phyloP scores from a whole-genome alignment of 768 basidiomycete genomes.

The Hirschioporus abietinus region DNA sequence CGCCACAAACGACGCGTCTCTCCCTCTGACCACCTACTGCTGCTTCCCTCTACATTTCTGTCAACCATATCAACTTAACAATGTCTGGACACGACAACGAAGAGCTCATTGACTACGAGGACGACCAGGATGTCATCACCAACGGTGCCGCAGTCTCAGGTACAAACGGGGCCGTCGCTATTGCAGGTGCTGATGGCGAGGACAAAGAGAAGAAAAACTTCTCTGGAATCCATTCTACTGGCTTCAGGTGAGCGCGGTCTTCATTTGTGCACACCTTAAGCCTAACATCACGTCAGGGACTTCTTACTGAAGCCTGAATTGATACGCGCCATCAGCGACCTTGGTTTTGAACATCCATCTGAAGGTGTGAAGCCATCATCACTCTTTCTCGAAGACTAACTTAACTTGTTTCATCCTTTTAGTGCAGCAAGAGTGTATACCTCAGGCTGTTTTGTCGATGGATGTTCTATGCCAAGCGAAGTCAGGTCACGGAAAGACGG shows the following conservation, averaged over 20 bases:
- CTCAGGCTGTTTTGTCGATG: conserved; percentile 98
- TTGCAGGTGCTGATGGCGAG: conserved; percentile 41
- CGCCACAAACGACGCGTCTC: background rate
- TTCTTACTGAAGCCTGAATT: conserved; percentile 97
- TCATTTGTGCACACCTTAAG: conserved; percentile 1
- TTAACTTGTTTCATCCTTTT: conserved; percentile 6
- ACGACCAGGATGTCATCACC: conserved; percentile 75
- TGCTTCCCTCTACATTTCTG: background rate
- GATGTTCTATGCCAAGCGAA: conserved; percentile 99
- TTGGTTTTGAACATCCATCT: conserved; percentile 99
- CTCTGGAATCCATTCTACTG: conserved; percentile 99
- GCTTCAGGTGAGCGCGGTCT: conserved; percentile 70
- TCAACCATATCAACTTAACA: conserved; percentile 5
- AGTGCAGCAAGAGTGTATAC: conserved; percentile 99
- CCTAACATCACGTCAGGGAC: conserved; percentile 51
- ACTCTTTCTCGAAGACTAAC: background rate
- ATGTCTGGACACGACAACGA: conserved; percentile 87
- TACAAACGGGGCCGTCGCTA: conserved; percentile 45
- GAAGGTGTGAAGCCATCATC: conserved; percentile 61
- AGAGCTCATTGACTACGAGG: conserved; percentile 93
- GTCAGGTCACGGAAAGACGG: conserved; percentile 98
- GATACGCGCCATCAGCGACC: conserved; percentile 93
- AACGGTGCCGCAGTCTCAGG: conserved; percentile 44
- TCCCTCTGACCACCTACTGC: background rate
- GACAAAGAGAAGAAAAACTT: conserved; percentile 97